Percentiles rank a stretch among this genome's conserved stretches.
phyloP scores from a whole-genome alignment of 129 eudicot genomes.

The Ambrosia trifida region DNA sequence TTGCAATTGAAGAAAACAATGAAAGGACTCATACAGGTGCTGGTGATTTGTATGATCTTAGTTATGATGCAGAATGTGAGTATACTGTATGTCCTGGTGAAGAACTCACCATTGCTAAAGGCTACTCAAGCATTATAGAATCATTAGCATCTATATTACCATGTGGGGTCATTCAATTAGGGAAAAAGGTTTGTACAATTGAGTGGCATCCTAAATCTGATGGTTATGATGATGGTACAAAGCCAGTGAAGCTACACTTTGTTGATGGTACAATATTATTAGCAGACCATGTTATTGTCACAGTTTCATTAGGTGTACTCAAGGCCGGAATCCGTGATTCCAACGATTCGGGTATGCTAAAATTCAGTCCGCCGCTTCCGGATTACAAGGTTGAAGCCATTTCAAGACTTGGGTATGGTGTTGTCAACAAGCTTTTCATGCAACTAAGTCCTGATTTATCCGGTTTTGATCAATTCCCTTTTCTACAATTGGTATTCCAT shows the following conservation, averaged over 20 bases:
- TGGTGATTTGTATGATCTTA: constrained; percentile 58
- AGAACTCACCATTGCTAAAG: constrained; percentile 80
- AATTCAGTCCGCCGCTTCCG: constrained; percentile 72
- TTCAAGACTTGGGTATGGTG: constrained; percentile 84
- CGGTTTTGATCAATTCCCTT: constrained; percentile 45
- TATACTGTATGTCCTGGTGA: constrained; percentile 82
- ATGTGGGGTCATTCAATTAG: constrained; percentile 60
- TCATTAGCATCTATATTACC: constrained; percentile 77
- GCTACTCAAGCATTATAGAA: constrained; percentile 64
- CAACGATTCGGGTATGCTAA: constrained; percentile 40
- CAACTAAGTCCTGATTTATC: constrained; percentile 35
- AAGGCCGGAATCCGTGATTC: constrained; percentile 52
- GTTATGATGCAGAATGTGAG: constrained; percentile 77
- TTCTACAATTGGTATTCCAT: constrained; percentile 72
- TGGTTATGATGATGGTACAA: constrained; percentile 32
- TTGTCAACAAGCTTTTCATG: constrained; percentile 86
- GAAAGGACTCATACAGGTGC: constrained; percentile 78
- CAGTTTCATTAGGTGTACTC: constrained; percentile 90
- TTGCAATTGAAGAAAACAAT: constrained; percentile 73
- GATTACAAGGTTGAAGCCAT: constrained; percentile 56
- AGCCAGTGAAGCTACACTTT: constrained; percentile 77
- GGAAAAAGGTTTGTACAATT: constrained; percentile 57
- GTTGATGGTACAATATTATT: constrained; percentile 61
- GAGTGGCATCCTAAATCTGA: constrained; percentile 53
- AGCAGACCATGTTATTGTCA: constrained; percentile 87